phyloP scores from a whole-genome alignment of 768 basidiomycete genomes.

The Mycena chlorophos region DNA sequence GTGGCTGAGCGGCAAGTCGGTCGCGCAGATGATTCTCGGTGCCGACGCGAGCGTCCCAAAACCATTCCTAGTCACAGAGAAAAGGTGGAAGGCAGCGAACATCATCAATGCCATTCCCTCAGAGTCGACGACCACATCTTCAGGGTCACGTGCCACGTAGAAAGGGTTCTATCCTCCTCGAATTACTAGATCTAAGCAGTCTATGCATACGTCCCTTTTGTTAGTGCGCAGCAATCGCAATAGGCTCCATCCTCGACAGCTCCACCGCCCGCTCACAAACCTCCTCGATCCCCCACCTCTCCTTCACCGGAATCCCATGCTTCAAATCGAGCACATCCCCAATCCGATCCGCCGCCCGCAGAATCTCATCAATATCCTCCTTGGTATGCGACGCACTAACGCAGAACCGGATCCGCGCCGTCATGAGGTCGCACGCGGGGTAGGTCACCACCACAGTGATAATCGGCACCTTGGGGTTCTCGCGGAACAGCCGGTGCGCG shows the following conservation, averaged over 20 bases:
- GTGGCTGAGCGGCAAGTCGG: constrained; percentile 60
- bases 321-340: constrained; percentile 90
- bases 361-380: constrained; percentile 86
- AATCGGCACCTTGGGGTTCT: constrained; percentile 76
- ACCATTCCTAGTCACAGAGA: constrained; percentile 14
- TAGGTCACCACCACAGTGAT: constrained; percentile 90
- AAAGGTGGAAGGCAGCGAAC: constrained; percentile 16
- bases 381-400: constrained; percentile 95
- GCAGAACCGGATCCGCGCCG: constrained; percentile 89
- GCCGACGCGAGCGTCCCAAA: constrained; percentile 25
- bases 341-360: constrained; percentile 88
- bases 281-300: constrained; percentile 80
- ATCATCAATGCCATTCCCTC: too few relatives aligned
- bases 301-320: constrained; percentile 53
- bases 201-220: too few relatives aligned
- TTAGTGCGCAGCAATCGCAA: too few relatives aligned
- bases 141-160: neutral
- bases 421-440: constrained; percentile 87
- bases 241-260: constrained; percentile 54
- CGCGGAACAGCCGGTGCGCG: constrained; percentile 88
- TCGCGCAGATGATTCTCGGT: constrained; percentile 61
- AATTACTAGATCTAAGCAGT: too few relatives aligned
- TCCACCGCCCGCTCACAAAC: constrained; percentile 73
- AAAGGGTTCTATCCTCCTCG: neutral
- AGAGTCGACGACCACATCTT: neutral